Conservation (phyloP, 2,329 filamentous ascomycete genomes). For the Penicillium sp. region DNA sequence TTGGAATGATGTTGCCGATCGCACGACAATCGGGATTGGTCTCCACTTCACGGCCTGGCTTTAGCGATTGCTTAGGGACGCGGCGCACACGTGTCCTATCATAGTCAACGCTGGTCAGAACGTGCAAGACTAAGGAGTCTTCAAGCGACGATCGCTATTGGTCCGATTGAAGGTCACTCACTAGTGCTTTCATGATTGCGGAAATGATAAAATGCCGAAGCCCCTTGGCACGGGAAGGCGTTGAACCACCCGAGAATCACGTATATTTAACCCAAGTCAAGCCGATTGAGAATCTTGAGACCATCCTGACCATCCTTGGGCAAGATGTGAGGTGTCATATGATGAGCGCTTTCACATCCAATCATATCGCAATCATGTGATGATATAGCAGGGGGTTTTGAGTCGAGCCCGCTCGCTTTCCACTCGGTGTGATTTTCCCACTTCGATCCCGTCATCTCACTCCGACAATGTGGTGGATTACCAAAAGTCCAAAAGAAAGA, state of each 20-base stretch:
- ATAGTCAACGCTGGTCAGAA: neutral
- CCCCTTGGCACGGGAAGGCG: neutral
- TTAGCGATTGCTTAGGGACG: conserved; percentile 19
- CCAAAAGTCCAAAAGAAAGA: neutral
- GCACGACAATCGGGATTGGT: conserved; percentile 10
- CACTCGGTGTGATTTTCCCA: neutral
- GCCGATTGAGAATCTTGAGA: neutral
- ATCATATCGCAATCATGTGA: neutral
- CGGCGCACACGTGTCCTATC: conserved; percentile 1
- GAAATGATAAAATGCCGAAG: neutral
- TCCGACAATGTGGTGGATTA: neutral
- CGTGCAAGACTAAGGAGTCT: neutral
- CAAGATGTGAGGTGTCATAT: neutral
- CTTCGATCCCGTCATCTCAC: neutral
- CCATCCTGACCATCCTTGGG: too few species aligned
- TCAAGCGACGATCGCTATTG: neutral
- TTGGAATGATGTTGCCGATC: conserved; percentile 20
- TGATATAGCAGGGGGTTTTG: neutral
- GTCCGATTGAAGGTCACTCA: neutral
- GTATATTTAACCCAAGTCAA: neutral
- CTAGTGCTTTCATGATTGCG: neutral
- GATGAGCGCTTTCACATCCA: neutral
- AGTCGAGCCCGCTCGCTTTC: neutral
- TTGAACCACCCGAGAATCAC: neutral
- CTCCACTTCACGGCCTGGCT: conserved; percentile 4